phyloP scores from a whole-genome alignment of 441 rosid species.

The Manihot esculenta region DNA sequence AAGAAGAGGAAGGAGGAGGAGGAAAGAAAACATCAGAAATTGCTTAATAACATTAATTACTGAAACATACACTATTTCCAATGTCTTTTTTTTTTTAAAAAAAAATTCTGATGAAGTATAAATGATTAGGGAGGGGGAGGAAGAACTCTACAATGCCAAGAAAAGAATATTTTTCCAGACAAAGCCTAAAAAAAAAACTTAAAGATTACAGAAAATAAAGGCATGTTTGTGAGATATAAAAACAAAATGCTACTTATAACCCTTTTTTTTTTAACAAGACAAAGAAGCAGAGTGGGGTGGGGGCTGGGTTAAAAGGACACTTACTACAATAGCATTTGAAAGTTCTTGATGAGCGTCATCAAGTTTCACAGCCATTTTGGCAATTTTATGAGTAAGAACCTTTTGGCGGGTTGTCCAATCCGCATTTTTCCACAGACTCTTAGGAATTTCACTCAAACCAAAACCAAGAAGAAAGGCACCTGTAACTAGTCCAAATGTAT shows the following conservation, averaged over 20 bases:
- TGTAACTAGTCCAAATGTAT: slow-evolving; percentile 97
- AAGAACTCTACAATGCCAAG: not conserved
- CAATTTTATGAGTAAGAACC: slow-evolving; percentile 92
- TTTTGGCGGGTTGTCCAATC: slow-evolving; percentile 92
- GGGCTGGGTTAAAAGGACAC: slow-evolving; percentile 23
- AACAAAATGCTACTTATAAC: not conserved
- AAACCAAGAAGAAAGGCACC: slow-evolving; percentile 99
- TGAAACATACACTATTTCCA: not conserved
- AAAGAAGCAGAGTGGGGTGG: not conserved
- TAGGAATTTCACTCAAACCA: slow-evolving; percentile 96
- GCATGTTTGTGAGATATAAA: not conserved
- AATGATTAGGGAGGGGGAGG: not conserved
- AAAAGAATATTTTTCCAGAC: not conserved
- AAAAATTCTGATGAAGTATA: not conserved
- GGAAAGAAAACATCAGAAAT: too few species aligned
- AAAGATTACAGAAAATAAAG: not conserved
- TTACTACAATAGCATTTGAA: slow-evolving; percentile 96
- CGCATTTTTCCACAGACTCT: slow-evolving; percentile 82
- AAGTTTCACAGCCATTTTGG: slow-evolving; percentile 94
- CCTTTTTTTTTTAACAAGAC: too few species aligned
- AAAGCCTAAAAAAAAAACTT: not conserved
- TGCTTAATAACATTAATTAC: not conserved
- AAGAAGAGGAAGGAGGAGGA: too few species aligned
- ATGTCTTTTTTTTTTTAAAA: not conserved
- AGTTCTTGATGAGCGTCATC: slow-evolving; percentile 97